Evolutionary conservation across 768 basidiomycete species (phyloP), one percentile per base, ranked within the genome.

Genomic region (Naganishia vishniacii): DNA sequence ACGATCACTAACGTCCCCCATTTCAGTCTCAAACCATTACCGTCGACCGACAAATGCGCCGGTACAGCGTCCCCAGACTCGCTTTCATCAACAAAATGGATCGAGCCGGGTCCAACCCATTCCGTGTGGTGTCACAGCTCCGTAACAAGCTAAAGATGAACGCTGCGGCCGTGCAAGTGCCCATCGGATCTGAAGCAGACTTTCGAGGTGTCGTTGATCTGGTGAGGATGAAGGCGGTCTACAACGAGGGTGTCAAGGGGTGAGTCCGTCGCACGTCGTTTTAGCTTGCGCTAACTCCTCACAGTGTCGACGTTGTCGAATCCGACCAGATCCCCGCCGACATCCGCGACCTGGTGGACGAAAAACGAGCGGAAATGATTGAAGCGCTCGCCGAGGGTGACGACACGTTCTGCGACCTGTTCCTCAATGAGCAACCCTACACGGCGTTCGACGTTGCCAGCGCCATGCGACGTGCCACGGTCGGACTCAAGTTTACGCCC

Each of bases 31-130:
- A 99, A 84, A 99, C 95, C 1, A 98, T 91, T 23, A 99, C 95
- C 13, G 95, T 99, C 40, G 95, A 99, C 79, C 83, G 95, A 65
- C 95, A 99, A 81, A 99, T 99, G 95, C 83, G 89, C 66, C 85
- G 95, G 37, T 99, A 99, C 75, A 87, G 87, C 71, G 90, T 99
- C 64, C 95, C 95, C 63, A 84, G 95, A 46, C 83, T 99, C 65
- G 95, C 91, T 0, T 98, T 95, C 77, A 85, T 98, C 73, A 98
- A 98, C 79, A 98, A 98, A 80, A 97, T 98, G 94, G 94, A 98
- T 73, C 84, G 91, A 71, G 92, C 94, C 64, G 95, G 95, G 56
- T 91, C 95, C 23, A 97, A 97, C 78, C 95, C 95, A 2, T 94
- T 90, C 88, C 83, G 92, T 62, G 91, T 98, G 48, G 84, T 98